These are phyloP conservation scores for Kwoniella mangroviensis DNA, from an alignment of 768 basidiomycete genomes.

Conservation along the genomic window DNA sequence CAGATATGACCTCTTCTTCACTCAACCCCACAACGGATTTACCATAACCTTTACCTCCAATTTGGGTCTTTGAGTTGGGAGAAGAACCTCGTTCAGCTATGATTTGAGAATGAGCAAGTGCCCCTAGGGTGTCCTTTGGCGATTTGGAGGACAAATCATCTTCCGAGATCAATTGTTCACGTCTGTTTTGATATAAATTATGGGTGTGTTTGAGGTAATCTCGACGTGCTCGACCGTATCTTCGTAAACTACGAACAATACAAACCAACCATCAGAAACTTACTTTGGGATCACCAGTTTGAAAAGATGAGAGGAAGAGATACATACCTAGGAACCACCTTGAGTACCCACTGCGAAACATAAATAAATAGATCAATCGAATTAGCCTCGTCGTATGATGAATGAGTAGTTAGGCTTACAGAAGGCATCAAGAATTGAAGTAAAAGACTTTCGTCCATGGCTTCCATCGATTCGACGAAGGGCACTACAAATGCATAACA, in stretches of 20 bases:
- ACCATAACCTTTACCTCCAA: not conserved
- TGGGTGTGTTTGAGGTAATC: slow-evolving; percentile 29
- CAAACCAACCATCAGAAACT: too few relatives aligned
- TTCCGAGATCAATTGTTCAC: slow-evolving; percentile 2
- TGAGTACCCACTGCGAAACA: slow-evolving; percentile 4
- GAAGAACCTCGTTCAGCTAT: slow-evolving; percentile 24
- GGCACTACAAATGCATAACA: slow-evolving; percentile 22
- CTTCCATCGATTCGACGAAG: slow-evolving; percentile 33
- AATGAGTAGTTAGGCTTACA: not conserved
- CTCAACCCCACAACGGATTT: slow-evolving; percentile 32
- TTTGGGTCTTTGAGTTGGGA: not conserved
- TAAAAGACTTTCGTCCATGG: slow-evolving; percentile 29
- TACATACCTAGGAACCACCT: slow-evolving; percentile 9
- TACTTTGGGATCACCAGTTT: not conserved
- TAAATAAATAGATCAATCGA: too few relatives aligned
- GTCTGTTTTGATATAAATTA: slow-evolving; percentile 14
- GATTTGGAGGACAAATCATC: slow-evolving; percentile 18
- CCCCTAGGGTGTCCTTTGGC: slow-evolving; percentile 34
- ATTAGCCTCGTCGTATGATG: not conserved
- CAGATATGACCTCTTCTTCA: slow-evolving; percentile 41
- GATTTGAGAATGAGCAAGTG: slow-evolving; percentile 35
- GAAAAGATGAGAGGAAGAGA: not conserved
- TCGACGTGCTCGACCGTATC: slow-evolving; percentile 24
- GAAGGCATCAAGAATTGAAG: slow-evolving; percentile 30
- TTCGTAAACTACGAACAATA: slow-evolving; percentile 15